Percentiles rank a stretch among this genome's conserved stretches.
Evolutionary conservation across 2,329 filamentous ascomycete species (phyloP).

Genomic region (Microdochium paspali): DNA sequence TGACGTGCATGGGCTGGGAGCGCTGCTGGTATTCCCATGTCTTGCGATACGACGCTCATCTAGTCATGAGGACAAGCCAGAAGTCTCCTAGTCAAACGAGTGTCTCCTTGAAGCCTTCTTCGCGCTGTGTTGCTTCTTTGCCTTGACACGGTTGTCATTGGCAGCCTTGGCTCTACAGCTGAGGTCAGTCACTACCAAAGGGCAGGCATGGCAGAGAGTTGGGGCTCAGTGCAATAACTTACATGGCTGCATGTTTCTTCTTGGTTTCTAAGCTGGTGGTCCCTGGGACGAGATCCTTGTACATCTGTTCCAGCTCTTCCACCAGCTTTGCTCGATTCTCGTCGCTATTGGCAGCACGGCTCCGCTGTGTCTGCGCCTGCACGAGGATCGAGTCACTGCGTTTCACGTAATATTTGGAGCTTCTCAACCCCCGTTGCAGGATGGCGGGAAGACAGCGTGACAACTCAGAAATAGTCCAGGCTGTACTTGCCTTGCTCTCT

Average conservation of each 20-base stretch:
- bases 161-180: conserved; percentile 34
- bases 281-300: conserved; percentile 33
- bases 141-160: conserved; percentile 30
- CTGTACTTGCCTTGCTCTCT: conserved; percentile 48
- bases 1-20: no score
- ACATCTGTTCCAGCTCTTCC: conserved; percentile 38
- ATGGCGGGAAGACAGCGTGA: conserved; percentile 33
- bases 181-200: conserved; percentile 8
- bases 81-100: not conserved
- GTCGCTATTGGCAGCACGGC: conserved; percentile 38
- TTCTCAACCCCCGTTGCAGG: conserved; percentile 34
- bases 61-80: no score
- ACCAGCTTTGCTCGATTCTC: conserved; percentile 41
- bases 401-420: conserved; percentile 43
- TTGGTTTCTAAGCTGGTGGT: conserved; percentile 35
- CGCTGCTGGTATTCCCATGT: no score
- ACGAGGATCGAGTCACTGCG: conserved; percentile 43
- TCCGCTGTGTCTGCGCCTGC: conserved; percentile 44
- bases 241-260: conserved; percentile 40
- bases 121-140: conserved; percentile 37
- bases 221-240: conserved; percentile 13
- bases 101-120: conserved; percentile 40
- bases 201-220: no score
- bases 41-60: no score
- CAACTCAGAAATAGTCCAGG: conserved; percentile 39